These are phyloP conservation scores for Dryadomyces sulphureus DNA, from an alignment of 2,329 filamentous ascomycete genomes.

Conservation along the genomic window DNA sequence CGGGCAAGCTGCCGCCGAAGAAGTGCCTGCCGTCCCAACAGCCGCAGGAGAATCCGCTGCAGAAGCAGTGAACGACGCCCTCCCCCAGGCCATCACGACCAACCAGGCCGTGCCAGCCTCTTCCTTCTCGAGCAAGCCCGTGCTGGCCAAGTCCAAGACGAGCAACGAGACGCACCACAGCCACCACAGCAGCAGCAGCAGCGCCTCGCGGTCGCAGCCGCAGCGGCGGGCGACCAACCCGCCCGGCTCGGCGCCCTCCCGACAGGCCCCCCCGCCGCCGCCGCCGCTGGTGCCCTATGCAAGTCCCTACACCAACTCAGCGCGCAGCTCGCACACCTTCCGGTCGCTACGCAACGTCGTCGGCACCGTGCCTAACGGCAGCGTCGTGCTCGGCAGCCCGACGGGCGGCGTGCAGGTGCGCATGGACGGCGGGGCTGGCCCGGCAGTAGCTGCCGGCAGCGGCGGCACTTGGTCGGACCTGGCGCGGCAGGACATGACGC, in stretches of 20 bases:
- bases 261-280: constrained; percentile 9
- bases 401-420: constrained; percentile 83
- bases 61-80: background rate
- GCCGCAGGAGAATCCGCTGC: background rate
- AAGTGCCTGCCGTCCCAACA: background rate
- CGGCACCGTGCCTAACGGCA: constrained; percentile 36
- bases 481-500: constrained; percentile 66
- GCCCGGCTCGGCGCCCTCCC: constrained; percentile 12
- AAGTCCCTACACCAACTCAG: constrained; percentile 25
- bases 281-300: constrained; percentile 31
- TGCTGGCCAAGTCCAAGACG: too few relatives aligned
- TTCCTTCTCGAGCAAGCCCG: too few relatives aligned
- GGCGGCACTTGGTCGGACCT: constrained; percentile 77
- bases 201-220: constrained; percentile 3
- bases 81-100: constrained; percentile 34
- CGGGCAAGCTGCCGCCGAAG: background rate
- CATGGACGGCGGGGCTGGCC: constrained; percentile 51
- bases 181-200: too few relatives aligned
- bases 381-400: constrained; percentile 57
- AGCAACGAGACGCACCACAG: too few relatives aligned
- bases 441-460: constrained; percentile 35
- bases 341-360: constrained; percentile 9
- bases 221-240: constrained; percentile 5
- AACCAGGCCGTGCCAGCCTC: constrained; percentile 28
- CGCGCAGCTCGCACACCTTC: constrained; percentile 6